Conservation (phyloP, 1,284 basidiomycete species). For the Ceratobasidium sp. region DNA sequence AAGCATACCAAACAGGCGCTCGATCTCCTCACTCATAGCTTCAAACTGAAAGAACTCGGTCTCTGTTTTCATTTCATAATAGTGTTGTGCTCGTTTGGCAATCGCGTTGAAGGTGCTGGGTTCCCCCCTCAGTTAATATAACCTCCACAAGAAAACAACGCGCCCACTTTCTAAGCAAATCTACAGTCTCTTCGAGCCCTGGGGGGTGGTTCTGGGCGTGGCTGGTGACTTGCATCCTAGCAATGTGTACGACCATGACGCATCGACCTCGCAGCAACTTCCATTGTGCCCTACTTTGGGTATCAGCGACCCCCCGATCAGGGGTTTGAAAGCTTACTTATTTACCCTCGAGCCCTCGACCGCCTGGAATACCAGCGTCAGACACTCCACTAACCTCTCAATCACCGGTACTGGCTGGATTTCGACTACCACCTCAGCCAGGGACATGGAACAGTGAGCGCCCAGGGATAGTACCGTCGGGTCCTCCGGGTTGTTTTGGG, state of each 20-base stretch:
- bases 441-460: neutral
- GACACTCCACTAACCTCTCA: neutral
- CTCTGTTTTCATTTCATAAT: neutral
- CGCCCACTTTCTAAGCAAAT: neutral
- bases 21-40: slow-evolving; percentile 8
- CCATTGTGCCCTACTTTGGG: neutral
- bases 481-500: neutral
- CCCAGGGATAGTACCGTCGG: neutral
- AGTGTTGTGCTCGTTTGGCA: neutral
- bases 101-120: neutral
- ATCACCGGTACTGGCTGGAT: slow-evolving; percentile 14
- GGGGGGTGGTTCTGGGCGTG: neutral
- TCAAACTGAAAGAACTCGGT: neutral
- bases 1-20: neutral
- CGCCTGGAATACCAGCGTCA: slow-evolving; percentile 3
- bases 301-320: neutral
- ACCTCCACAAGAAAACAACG: neutral
- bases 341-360: no score
- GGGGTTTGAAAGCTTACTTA: no score
- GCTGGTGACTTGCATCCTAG: slow-evolving; percentile 1
- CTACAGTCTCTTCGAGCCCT: neutral
- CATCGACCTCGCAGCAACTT: slow-evolving; percentile 4
- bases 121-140: no score
- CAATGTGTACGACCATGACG: neutral
- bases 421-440: neutral